phyloP scores from a whole-genome alignment of 2,329 filamentous ascomycete genomes.

The Ambrosiella cleistominuta region DNA sequence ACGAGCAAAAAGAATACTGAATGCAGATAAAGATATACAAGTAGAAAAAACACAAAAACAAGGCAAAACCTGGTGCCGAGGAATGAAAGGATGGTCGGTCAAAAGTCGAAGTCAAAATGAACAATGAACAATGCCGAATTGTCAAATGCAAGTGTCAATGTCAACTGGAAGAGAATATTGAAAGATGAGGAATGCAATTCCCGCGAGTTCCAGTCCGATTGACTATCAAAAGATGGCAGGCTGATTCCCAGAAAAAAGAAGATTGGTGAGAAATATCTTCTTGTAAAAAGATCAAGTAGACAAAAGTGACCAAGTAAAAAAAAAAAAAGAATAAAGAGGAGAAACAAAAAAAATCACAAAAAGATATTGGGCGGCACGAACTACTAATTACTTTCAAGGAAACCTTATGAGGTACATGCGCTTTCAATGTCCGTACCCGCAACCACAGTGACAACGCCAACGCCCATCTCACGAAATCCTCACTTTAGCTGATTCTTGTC shows the following conservation, averaged over 20 bases:
- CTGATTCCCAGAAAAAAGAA: no score
- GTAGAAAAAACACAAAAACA: no score
- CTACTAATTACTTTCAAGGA: no score
- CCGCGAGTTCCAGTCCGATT: no score
- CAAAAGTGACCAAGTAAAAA: conserved; percentile 1
- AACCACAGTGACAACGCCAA: background rate
- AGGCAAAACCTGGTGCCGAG: no score
- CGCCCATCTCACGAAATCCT: background rate
- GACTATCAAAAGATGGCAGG: no score
- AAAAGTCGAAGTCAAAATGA: background rate
- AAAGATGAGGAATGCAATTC: background rate
- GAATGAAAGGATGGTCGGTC: no score
- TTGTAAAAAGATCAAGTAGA: background rate
- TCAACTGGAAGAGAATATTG: background rate
- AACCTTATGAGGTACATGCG: no score
- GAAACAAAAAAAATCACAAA: no score
- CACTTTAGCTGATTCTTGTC: background rate
- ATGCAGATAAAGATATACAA: no score
- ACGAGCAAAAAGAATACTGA: no score
- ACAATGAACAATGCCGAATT: background rate
- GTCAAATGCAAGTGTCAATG: background rate
- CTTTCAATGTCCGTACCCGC: background rate
- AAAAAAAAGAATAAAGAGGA: background rate
- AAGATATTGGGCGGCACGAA: no score
- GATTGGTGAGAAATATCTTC: conserved; percentile 4